Conservation (phyloP, 2,329 filamentous ascomycete species). For the Fusarium sp. region DNA sequence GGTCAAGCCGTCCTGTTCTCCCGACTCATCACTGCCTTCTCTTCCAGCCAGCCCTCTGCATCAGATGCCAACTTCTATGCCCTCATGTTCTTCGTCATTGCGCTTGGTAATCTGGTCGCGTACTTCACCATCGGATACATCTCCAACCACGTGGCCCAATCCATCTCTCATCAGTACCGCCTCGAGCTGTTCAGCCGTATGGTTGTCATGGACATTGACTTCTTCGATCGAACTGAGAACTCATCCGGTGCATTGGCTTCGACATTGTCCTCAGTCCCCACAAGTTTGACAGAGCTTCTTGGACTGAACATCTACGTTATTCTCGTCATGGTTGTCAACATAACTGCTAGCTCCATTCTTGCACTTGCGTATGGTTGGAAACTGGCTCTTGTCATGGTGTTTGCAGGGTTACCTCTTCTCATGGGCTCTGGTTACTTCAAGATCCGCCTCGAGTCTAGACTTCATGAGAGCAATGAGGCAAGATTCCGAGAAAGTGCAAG, state of each 20-base stretch:
- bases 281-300: conserved; percentile 57
- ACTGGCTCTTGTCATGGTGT: conserved; percentile 54
- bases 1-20: conserved; percentile 47
- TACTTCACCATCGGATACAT: conserved; percentile 35
- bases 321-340: conserved; percentile 51
- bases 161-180: conserved; percentile 39
- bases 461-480: conserved; percentile 50
- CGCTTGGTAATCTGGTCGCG: conserved; percentile 30
- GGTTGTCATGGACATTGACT: conserved; percentile 53
- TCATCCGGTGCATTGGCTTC: conserved; percentile 47
- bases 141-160: conserved; percentile 31
- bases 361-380: conserved; percentile 56
- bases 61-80: conserved; percentile 49
- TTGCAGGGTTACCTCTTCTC: conserved; percentile 54
- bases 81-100: conserved; percentile 45
- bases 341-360: conserved; percentile 52
- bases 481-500: conserved; percentile 52
- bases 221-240: conserved; percentile 48
- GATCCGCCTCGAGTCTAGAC: conserved; percentile 54
- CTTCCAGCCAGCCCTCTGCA: not conserved
- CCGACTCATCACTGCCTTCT: conserved; percentile 43
- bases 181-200: conserved; percentile 43
- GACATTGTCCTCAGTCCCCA: conserved; percentile 45
- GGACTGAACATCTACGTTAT: conserved; percentile 55
- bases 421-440: conserved; percentile 52